These are phyloP conservation scores for Nidula microcarpa DNA, from an alignment of 768 basidiomycete genomes.

Conservation along the genomic window DNA sequence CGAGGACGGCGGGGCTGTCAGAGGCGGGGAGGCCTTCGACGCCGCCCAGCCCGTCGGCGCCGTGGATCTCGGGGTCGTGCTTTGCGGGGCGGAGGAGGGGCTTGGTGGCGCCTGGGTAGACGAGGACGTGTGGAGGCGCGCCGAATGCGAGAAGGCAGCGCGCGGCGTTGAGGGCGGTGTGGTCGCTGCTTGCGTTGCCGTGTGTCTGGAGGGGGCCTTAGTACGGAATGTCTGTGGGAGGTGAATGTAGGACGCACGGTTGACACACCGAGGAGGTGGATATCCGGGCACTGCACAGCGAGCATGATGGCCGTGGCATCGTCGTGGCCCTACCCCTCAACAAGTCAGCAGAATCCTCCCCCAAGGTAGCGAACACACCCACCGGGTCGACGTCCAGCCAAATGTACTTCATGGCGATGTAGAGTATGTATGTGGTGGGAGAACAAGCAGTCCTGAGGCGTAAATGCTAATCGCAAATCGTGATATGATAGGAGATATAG, in stretches of 20 bases:
- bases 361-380: constrained; percentile 11
- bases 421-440: too few species aligned
- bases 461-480: too few species aligned
- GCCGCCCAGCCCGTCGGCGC: constrained; percentile 78
- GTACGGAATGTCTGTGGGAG: not conserved
- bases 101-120: constrained; percentile 66
- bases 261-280: constrained; percentile 78
- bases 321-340: constrained; percentile 71
- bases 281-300: constrained; percentile 60
- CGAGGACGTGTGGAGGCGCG: constrained; percentile 51
- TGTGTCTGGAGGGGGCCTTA: constrained; percentile 51
- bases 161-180: constrained; percentile 71
- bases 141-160: constrained; percentile 75
- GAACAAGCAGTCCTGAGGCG: too few species aligned
- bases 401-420: not conserved
- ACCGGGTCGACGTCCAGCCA: constrained; percentile 70
- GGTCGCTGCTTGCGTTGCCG: constrained; percentile 67
- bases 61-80: constrained; percentile 79
- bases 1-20: constrained; percentile 44
- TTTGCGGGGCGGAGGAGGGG: constrained; percentile 63
- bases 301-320: constrained; percentile 84
- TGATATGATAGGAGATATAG: too few species aligned
- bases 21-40: constrained; percentile 69
- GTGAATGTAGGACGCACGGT: constrained; percentile 48
- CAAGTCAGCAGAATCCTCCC: not conserved